A percentile compares a stretch with the other conserved stretches of the same genome.
Evolutionary conservation across 2,329 filamentous ascomycete genomes (phyloP).

Genomic region (Penicillium thymicola): DNA sequence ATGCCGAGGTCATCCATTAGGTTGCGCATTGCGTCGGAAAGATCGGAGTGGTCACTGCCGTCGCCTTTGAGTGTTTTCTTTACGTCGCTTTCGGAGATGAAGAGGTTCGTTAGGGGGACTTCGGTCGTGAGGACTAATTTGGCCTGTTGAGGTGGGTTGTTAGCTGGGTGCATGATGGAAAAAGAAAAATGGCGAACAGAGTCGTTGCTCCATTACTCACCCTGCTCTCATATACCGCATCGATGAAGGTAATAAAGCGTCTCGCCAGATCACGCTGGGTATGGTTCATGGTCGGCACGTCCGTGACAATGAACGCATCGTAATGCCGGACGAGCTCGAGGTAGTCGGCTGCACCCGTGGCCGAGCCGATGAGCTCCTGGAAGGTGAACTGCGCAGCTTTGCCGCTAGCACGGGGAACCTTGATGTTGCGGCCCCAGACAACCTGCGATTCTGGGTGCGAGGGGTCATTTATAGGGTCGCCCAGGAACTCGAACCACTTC

Average conservation of each 20-base stretch:
- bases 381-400: slow-evolving; percentile 89
- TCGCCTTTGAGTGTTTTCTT: slow-evolving; percentile 54
- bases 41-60: slow-evolving; percentile 49
- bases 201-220: slow-evolving; percentile 35
- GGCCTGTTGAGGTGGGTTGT: slow-evolving; percentile 52
- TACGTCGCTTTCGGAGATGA: slow-evolving; percentile 71
- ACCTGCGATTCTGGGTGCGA: slow-evolving; percentile 75
- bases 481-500: slow-evolving; percentile 94
- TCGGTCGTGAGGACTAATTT: slow-evolving; percentile 92
- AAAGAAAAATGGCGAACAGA: background rate
- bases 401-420: slow-evolving; percentile 83
- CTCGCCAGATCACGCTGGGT: slow-evolving; percentile 81
- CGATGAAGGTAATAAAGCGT: slow-evolving; percentile 95
- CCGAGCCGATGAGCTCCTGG: slow-evolving; percentile 80
- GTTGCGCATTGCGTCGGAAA: slow-evolving; percentile 69
- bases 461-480: slow-evolving; percentile 71
- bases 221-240: slow-evolving; percentile 82
- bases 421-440: slow-evolving; percentile 90
- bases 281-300: slow-evolving; percentile 87
- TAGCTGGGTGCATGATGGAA: background rate
- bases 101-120: slow-evolving; percentile 79
- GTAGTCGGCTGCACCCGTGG: slow-evolving; percentile 92
- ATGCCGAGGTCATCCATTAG: slow-evolving; percentile 86
- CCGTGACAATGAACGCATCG: slow-evolving; percentile 86
- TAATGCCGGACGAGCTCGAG: slow-evolving; percentile 87